Percentiles rank a stretch among this genome's conserved stretches.
These are phyloP conservation scores for Calophaca sinica DNA, from an alignment of 306 rosid genomes.

Conservation along the genomic window DNA sequence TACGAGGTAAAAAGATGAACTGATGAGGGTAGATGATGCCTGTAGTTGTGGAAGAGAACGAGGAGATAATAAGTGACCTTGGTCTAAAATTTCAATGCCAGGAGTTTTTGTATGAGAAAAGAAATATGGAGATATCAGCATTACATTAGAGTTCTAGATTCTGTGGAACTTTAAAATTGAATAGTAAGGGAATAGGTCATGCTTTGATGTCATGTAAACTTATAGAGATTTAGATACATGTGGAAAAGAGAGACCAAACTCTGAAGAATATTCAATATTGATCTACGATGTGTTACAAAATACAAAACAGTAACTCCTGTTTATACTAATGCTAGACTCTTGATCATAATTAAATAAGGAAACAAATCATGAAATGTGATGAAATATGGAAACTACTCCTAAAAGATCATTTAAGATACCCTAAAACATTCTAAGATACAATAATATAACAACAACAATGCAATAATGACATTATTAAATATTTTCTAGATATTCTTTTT, in stretches of 20 bases:
- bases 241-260: conserved; percentile 19
- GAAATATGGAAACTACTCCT: conserved; percentile 1
- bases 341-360: not conserved
- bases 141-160: conserved; percentile 1
- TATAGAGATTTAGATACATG: not conserved
- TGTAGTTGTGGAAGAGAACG: conserved; percentile 1
- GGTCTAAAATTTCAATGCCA: conserved; percentile 1
- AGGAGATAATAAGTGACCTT: not conserved
- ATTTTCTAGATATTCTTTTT: not conserved
- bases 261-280: not conserved
- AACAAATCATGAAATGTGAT: not conserved
- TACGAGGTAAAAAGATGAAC: not conserved
- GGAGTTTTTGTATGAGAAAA: not conserved
- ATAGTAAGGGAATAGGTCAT: conserved; percentile 8
- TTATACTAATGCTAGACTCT: not conserved
- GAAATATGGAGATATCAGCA: conserved; percentile 1
- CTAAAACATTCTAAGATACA: conserved; percentile 18
- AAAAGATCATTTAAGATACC: not conserved
- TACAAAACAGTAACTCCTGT: not conserved
- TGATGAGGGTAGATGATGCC: not conserved
- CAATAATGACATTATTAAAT: not conserved
- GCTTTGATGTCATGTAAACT: not conserved
- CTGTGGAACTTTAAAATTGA: not conserved
- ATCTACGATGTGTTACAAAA: conserved; percentile 6
- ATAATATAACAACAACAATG: not conserved